Evolutionary conservation across 2,329 filamentous ascomycete genomes (phyloP).

Genomic region (Aspergillus versicolor): DNA sequence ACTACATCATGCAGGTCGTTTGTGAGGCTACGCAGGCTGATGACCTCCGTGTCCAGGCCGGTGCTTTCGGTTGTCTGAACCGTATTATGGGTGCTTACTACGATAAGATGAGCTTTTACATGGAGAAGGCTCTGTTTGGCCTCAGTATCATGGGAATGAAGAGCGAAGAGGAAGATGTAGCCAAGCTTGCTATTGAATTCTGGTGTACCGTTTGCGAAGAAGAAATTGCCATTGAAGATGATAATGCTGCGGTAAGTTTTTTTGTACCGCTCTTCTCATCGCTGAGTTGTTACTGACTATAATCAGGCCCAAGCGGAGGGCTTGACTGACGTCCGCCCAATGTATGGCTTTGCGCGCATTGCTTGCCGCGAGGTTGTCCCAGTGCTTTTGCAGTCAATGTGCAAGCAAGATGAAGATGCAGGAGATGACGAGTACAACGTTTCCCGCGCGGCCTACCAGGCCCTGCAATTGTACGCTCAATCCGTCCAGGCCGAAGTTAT

Average conservation of each 20-base stretch:
- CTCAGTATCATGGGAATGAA: slow-evolving; percentile 99
- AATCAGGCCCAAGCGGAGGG: slow-evolving; percentile 64
- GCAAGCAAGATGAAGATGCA: slow-evolving; percentile 97
- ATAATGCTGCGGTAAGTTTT: slow-evolving; percentile 73
- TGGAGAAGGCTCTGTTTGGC: slow-evolving; percentile 99
- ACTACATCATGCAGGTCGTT: slow-evolving; percentile 99
- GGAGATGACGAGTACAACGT: slow-evolving; percentile 97
- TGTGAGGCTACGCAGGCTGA: slow-evolving; percentile 96
- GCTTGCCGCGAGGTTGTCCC: slow-evolving; percentile 93
- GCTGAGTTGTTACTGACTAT: background rate
- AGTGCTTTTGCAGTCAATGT: slow-evolving; percentile 81
- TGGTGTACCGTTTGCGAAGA: slow-evolving; percentile 99
- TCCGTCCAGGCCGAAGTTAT: slow-evolving; percentile 84
- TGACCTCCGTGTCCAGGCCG: slow-evolving; percentile 89
- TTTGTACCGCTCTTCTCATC: slow-evolving; percentile 3
- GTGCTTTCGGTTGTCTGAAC: slow-evolving; percentile 95
- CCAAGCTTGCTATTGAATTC: slow-evolving; percentile 97
- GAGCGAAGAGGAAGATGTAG: slow-evolving; percentile 93
- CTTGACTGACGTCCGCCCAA: slow-evolving; percentile 80
- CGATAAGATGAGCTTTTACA: slow-evolving; percentile 99
- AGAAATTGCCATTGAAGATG: slow-evolving; percentile 96
- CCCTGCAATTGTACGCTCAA: slow-evolving; percentile 91
- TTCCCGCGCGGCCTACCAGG: slow-evolving; percentile 92
- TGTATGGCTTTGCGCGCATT: slow-evolving; percentile 93
- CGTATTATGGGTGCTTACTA: slow-evolving; percentile 99